Base-by-base conservation (phyloP, 768 basidiomycete species). In the Lentinula lateritia region DNA sequence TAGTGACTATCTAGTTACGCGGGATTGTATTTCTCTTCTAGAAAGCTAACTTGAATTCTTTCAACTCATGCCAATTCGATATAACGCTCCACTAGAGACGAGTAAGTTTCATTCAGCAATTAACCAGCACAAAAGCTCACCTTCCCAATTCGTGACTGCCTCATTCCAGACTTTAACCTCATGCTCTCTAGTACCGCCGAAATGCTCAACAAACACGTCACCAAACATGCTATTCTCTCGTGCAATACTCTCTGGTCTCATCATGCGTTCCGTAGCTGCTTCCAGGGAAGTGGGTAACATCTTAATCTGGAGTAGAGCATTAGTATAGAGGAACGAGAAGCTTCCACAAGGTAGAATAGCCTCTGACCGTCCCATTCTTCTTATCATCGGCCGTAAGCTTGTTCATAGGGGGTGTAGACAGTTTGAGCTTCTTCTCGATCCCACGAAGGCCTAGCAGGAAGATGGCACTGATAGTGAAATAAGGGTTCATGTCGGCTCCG, bases 401-500 rank as follows among this genome's bases (percentile, higher is more conserved):
- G 52, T 78, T 78, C 58, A 95, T 83, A 1, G 97, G 95, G 2
- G 88, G 86, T 28, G 80, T 83, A 0, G 85, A 80, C 46, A 98
- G 73, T 12, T 77, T 64, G 62, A 90, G 72, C 71, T 89, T 83
- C 75, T 87, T 89, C 73, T 86, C 82, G 60, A 99, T 93, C 2
- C 97, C 97, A 61, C 93, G 82, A 32, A 97, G 70, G 8, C 97
- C 97, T 34, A 96, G 77, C 18, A 85, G 79, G 72, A 98, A 93
- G 63, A 98, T 89, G 3, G 96, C 89, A 53, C 90, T 87, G 48
- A 98, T 75, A 0, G 94, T 86, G 65, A 90, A 93, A 74, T 95
- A 92, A 1, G 94, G 92, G 74, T 95, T 95, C 84, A 98, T 93
- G 69, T 99, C 97, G 42, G 97, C 97, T 28, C 97, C 97, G 1